A percentile compares a stretch with the other conserved stretches of the same genome.
These are phyloP conservation scores for Thuidium tamariscinum DNA, from an alignment of 225 moss, liverwort and hornwort species.

Conservation along the genomic window DNA sequence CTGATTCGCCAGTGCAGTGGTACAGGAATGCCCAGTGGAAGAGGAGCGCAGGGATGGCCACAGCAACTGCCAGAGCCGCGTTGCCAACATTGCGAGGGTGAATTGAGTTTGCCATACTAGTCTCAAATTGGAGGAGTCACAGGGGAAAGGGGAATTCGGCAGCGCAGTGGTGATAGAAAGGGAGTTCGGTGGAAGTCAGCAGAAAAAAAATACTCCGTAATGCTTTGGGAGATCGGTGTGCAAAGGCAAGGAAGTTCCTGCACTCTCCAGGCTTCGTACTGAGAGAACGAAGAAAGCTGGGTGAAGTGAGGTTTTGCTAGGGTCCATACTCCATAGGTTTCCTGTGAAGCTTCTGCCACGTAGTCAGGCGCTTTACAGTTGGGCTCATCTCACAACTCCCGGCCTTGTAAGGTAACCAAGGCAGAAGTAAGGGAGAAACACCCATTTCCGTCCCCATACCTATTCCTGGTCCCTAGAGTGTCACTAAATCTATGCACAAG, in stretches of 20 bases:
- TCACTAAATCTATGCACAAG: too few species aligned
- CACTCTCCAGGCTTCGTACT: neutral
- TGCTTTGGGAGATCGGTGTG: neutral
- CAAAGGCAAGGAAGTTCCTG: neutral
- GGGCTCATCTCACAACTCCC: neutral
- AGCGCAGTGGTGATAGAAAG: neutral
- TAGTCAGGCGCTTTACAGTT: neutral
- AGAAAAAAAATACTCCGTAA: neutral
- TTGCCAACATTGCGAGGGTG: slow-evolving; percentile 29
- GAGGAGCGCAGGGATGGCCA: slow-evolving; percentile 51
- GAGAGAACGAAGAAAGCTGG: neutral
- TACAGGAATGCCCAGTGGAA: slow-evolving; percentile 46
- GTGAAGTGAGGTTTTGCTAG: neutral
- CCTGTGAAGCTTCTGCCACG: neutral
- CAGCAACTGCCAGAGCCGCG: slow-evolving; percentile 30
- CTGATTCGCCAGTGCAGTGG: slow-evolving; percentile 5
- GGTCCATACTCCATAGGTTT: neutral
- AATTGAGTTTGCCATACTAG: neutral
- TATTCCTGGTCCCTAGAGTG: too few species aligned
- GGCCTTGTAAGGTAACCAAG: too few species aligned
- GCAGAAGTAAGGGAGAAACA: too few species aligned
- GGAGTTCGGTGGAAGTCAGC: neutral
- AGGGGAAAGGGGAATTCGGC: neutral
- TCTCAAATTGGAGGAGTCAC: neutral
- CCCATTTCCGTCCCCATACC: too few species aligned